Percentiles rank a stretch among this genome's conserved stretches.
phyloP scores from a whole-genome alignment of 2,329 filamentous ascomycete species.

The Gaeumannomyces tritici region DNA sequence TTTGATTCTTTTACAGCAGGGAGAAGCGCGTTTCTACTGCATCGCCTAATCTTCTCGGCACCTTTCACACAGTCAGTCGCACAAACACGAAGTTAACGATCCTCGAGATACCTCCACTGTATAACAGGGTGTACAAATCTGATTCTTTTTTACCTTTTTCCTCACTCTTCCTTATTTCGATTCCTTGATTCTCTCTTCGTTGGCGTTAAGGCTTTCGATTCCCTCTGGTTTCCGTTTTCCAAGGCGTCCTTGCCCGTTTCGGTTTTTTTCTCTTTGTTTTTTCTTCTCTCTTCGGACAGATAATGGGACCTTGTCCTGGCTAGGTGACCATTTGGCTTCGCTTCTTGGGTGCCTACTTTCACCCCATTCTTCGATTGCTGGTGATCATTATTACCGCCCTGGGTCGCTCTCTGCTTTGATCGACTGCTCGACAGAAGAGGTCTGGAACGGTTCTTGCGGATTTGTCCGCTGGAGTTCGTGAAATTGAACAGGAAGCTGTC shows the following conservation, averaged over 20 bases:
- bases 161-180: conserved; percentile 3
- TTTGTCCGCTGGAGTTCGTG: no score
- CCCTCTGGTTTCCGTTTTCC: not conserved
- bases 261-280: not conserved
- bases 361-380: not conserved
- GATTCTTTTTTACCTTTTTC: conserved; percentile 6
- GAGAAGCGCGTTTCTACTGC: not conserved
- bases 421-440: no score
- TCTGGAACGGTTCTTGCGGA: no score
- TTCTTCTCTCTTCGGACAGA: not conserved
- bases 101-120: conserved; percentile 19
- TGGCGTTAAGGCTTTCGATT: not conserved
- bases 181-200: not conserved
- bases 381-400: not conserved
- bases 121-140: conserved; percentile 8
- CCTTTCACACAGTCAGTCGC: not conserved
- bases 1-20: not conserved
- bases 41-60: conserved; percentile 2
- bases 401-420: not conserved
- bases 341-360: not conserved
- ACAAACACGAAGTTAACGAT: conserved; percentile 4
- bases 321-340: not conserved
- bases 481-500: no score
- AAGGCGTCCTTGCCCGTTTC: not conserved
- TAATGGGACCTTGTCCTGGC: not conserved